Evolutionary conservation across 768 basidiomycete genomes (phyloP).

Genomic region (Pleurotus tuoliensis): DNA sequence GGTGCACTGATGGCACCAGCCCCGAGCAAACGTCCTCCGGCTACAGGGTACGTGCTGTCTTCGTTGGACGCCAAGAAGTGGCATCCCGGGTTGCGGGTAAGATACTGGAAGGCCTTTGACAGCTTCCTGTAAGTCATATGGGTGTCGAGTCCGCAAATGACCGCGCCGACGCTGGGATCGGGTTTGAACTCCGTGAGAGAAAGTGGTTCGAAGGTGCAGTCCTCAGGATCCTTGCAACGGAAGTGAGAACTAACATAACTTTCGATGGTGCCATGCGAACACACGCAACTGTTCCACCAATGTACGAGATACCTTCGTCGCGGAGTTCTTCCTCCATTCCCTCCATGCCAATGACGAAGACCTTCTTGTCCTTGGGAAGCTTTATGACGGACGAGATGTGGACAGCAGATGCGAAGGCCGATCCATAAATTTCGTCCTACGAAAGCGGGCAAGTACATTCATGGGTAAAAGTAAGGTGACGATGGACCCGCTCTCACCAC

Average conservation of each 20-base stretch:
- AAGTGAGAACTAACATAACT: neutral
- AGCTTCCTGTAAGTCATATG: constrained; percentile 91
- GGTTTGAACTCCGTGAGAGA: constrained; percentile 62
- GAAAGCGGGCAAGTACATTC: neutral
- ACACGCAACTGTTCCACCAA: constrained; percentile 75
- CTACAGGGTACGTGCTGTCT: constrained; percentile 86
- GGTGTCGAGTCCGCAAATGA: constrained; percentile 90
- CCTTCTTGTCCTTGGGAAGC: constrained; percentile 87
- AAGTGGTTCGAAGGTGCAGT: constrained; percentile 72
- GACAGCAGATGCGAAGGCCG: constrained; percentile 71
- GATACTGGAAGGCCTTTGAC: constrained; percentile 88
- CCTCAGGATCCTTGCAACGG: constrained; percentile 68
- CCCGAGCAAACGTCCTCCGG: constrained; percentile 74
- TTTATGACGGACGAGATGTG: constrained; percentile 86
- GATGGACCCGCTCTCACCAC: constrained; percentile 53
- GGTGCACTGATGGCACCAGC: constrained; percentile 84
- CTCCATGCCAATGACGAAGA: constrained; percentile 90
- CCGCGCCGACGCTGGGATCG: constrained; percentile 83
- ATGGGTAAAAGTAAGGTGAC: neutral
- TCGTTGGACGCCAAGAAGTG: constrained; percentile 89
- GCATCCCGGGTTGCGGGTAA: constrained; percentile 75
- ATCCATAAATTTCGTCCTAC: constrained; percentile 96
- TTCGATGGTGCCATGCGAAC: constrained; percentile 19
- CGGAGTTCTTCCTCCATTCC: constrained; percentile 91
- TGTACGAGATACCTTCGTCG: constrained; percentile 76